phyloP scores from a whole-genome alignment of 2,329 filamentous ascomycete genomes.

The Fusarium sp. region DNA sequence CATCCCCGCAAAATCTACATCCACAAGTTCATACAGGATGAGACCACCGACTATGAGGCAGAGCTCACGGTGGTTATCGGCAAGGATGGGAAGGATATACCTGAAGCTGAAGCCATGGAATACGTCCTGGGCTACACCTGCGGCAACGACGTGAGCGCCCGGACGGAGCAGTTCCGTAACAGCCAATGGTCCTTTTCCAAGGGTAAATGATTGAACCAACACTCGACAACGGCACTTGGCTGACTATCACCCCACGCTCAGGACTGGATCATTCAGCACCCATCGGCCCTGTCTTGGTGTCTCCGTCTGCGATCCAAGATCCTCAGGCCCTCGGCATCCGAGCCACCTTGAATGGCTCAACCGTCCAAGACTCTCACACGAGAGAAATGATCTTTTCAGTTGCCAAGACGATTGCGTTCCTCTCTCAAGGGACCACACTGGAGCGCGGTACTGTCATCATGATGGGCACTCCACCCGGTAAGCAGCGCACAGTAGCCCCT shows the following conservation, averaged over 20 bases:
- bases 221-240: accelerated
- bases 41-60: background rate
- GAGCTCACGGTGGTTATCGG: background rate
- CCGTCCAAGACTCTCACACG: background rate
- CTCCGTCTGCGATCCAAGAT: background rate
- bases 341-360: background rate
- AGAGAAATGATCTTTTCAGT: background rate
- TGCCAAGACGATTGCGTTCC: background rate
- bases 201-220: background rate
- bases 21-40: background rate
- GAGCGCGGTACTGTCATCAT: background rate
- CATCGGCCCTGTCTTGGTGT: background rate
- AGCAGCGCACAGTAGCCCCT: background rate
- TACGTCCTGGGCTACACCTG: background rate
- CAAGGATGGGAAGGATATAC: background rate
- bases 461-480: background rate
- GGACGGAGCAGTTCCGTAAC: background rate
- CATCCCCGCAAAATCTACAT: background rate
- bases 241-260: background rate
- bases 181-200: background rate
- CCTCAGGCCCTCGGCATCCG: background rate
- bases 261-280: background rate
- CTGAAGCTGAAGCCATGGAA: background rate
- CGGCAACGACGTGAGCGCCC: background rate
- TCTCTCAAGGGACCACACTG: background rate